These are phyloP conservation scores for Penicillium ucsense DNA, from an alignment of 495 filamentous ascomycete genomes.

Conservation along the genomic window DNA sequence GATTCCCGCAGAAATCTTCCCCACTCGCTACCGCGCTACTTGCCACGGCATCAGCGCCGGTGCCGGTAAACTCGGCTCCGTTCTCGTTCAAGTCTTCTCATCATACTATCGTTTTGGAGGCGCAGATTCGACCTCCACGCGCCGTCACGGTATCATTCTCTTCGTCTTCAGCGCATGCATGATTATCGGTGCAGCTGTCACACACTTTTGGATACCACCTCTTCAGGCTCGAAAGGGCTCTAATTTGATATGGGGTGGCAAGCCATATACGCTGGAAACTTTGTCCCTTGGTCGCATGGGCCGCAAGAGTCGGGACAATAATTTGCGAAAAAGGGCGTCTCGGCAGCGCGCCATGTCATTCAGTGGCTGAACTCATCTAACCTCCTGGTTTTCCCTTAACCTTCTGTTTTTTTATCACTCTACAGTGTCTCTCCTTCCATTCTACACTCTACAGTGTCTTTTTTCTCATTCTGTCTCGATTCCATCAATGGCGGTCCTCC, in stretches of 20 bases:
- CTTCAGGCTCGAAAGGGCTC: slow-evolving; percentile 21
- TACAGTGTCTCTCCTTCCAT: not conserved
- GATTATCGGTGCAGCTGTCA: slow-evolving; percentile 35
- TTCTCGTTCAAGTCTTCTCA: slow-evolving; percentile 46
- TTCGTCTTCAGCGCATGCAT: slow-evolving; percentile 39
- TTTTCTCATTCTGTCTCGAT: no score
- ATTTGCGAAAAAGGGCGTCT: slow-evolving; percentile 11
- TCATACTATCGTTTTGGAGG: slow-evolving; percentile 34
- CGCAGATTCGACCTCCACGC: slow-evolving; percentile 20
- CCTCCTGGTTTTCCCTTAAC: not conserved
- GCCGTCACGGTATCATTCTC: slow-evolving; percentile 33
- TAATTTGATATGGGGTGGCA: slow-evolving; percentile 28
- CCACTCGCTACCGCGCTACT: slow-evolving; percentile 48
- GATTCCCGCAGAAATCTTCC: slow-evolving; percentile 51
- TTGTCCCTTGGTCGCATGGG: slow-evolving; percentile 30
- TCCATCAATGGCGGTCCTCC: not conserved
- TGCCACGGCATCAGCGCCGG: slow-evolving; percentile 48
- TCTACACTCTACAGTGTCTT: no score
- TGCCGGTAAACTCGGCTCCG: slow-evolving; percentile 47
- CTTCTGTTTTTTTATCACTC: not conserved
- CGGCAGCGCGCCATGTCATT: slow-evolving; percentile 14
- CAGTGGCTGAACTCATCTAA: slow-evolving; percentile 1
- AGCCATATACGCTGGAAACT: slow-evolving; percentile 33
- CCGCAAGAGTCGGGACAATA: slow-evolving; percentile 29
- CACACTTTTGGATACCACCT: slow-evolving; percentile 36